phyloP scores from a whole-genome alignment of 768 basidiomycete genomes.

The Lactifluus rugatus region DNA sequence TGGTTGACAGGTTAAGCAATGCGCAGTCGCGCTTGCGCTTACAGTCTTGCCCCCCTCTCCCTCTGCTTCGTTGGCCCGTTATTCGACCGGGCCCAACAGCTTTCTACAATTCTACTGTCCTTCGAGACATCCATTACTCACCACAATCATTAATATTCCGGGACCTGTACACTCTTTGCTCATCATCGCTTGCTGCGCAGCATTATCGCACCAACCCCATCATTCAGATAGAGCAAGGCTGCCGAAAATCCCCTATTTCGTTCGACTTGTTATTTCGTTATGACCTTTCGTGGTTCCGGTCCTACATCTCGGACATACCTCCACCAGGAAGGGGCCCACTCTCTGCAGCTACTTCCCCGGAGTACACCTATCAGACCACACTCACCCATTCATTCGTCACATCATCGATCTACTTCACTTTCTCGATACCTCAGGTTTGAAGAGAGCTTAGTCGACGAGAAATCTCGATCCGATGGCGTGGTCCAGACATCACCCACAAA shows the following conservation, averaged over 20 bases:
- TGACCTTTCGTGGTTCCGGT: not conserved
- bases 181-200: not conserved
- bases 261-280: not conserved
- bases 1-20: no score
- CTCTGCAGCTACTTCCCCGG: conserved; percentile 4
- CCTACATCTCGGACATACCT: conserved; percentile 1
- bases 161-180: not conserved
- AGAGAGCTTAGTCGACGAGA: conserved; percentile 5
- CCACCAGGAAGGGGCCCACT: not conserved
- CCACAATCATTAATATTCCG: not conserved
- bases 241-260: not conserved
- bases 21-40: no score
- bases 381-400: not conserved
- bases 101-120: not conserved
- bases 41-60: not conserved
- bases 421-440: conserved; percentile 8
- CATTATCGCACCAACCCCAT: not conserved
- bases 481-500: not conserved
- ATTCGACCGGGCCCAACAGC: not conserved
- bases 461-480: not conserved
- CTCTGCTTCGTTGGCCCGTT: not conserved
- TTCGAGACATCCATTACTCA: not conserved
- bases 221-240: not conserved
- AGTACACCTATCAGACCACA: conserved; percentile 5
- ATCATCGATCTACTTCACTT: conserved; percentile 3